Percentiles rank a stretch among this genome's conserved stretches.
Evolutionary conservation across 345 rosid species (phyloP).

Genomic region (Capsella bursapastoris): DNA sequence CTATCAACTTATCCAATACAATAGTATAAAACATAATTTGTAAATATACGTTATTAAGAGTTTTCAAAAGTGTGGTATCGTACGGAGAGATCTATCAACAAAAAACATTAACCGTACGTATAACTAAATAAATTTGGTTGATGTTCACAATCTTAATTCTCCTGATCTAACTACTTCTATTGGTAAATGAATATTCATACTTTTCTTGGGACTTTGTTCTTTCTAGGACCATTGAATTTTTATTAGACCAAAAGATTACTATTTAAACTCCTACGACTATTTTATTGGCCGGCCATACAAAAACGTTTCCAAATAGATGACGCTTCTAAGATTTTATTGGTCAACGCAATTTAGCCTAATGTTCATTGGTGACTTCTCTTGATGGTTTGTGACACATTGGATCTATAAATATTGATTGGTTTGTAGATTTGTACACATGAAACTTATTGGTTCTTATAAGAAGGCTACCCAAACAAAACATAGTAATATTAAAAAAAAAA

Average conservation of each 20-base stretch:
- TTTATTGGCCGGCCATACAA: background rate
- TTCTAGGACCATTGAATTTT: background rate
- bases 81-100: too few species aligned
- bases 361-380: constrained; percentile 11
- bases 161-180: background rate
- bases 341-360: background rate
- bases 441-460: background rate
- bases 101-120: too few species aligned
- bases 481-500: background rate
- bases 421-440: background rate
- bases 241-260: background rate
- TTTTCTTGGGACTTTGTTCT: background rate
- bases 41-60: too few species aligned
- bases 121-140: too few species aligned
- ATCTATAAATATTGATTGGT: background rate
- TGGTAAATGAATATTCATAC: constrained; percentile 3
- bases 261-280: background rate
- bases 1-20: too few species aligned
- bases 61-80: too few species aligned
- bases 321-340: background rate
- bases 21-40: too few species aligned
- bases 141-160: background rate
- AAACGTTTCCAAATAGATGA: background rate
- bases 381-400: constrained; percentile 7
- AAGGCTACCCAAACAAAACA: constrained; percentile 7